phyloP scores from a whole-genome alignment of 1,139 yeast genomes.

The Ogataea hybrid region DNA sequence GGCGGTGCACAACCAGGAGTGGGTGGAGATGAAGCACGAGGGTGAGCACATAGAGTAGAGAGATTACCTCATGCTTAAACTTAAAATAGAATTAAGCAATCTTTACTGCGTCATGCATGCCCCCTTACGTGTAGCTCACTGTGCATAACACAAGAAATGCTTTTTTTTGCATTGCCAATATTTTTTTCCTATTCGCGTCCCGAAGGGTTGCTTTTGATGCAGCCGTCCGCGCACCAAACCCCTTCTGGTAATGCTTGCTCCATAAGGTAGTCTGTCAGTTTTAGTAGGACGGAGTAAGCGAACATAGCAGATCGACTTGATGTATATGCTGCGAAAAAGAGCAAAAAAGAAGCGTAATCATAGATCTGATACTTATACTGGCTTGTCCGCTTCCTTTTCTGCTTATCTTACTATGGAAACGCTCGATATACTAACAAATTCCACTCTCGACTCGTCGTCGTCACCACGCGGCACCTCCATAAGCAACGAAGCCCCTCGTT shows the following conservation, averaged over 20 bases:
- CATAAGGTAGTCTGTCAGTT: slow-evolving; percentile 5
- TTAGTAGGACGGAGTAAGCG: slow-evolving; percentile 1
- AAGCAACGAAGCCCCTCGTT: slow-evolving; percentile 3
- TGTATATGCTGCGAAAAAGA: not conserved
- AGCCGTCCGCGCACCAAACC: not conserved
- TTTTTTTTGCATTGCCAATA: not conserved
- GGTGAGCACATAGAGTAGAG: slow-evolving; percentile 39
- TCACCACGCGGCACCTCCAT: not conserved
- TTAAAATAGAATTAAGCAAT: slow-evolving; percentile 8
- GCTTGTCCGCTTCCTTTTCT: not conserved
- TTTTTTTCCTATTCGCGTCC: not conserved
- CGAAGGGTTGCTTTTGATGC: slow-evolving; percentile 5
- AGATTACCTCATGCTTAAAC: not conserved
- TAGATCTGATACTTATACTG: slow-evolving; percentile 6
- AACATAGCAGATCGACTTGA: not conserved
- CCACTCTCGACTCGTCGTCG: not conserved
- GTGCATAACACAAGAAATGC: not conserved
- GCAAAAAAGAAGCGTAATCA: slow-evolving; percentile 2
- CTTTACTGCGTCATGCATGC: not conserved
- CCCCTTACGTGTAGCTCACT: slow-evolving; percentile 5
- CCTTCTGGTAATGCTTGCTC: slow-evolving; percentile 1
- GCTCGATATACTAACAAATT: not conserved
- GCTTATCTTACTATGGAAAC: slow-evolving; percentile 1
- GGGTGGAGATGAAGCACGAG: slow-evolving; percentile 58
- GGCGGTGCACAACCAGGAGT: slow-evolving; percentile 58